phyloP scores from a whole-genome alignment of 441 rosid genomes.

The Erodium moschatum region DNA sequence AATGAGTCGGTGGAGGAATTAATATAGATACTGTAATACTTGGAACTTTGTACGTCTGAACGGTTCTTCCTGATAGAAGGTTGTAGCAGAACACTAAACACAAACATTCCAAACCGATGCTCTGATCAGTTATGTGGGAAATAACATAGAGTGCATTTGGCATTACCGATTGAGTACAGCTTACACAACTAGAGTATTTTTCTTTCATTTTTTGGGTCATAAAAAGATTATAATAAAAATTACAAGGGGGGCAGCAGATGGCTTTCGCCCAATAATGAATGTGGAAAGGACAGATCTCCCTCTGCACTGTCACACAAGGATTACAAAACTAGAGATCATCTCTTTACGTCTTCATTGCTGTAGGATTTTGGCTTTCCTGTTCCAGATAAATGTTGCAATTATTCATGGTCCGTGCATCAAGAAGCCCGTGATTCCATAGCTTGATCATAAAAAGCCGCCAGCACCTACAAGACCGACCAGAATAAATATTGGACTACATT shows the following conservation, averaged over 20 bases:
- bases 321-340: neutral
- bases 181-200: neutral
- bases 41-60: no score
- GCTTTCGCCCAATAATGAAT: neutral
- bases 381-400: slow-evolving; percentile 61
- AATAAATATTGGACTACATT: neutral
- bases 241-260: neutral
- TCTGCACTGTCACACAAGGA: slow-evolving; percentile 1
- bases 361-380: slow-evolving; percentile 11
- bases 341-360: slow-evolving; percentile 25
- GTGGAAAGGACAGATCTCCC: slow-evolving; percentile 1
- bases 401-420: slow-evolving; percentile 86
- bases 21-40: no score
- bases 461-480: slow-evolving; percentile 56
- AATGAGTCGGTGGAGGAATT: no score
- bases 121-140: neutral
- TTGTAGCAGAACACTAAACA: no score
- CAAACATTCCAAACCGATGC: no score
- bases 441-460: slow-evolving; percentile 93
- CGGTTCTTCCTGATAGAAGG: no score
- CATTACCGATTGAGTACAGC: neutral
- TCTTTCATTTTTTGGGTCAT: neutral
- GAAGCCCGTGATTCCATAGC: slow-evolving; percentile 98
- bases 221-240: slow-evolving; percentile 1
- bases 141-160: neutral